Percentiles rank a stretch among this genome's conserved stretches.
Evolutionary conservation across 495 filamentous ascomycete species (phyloP).

Genomic region (Clohesyomyces aquaticus): DNA sequence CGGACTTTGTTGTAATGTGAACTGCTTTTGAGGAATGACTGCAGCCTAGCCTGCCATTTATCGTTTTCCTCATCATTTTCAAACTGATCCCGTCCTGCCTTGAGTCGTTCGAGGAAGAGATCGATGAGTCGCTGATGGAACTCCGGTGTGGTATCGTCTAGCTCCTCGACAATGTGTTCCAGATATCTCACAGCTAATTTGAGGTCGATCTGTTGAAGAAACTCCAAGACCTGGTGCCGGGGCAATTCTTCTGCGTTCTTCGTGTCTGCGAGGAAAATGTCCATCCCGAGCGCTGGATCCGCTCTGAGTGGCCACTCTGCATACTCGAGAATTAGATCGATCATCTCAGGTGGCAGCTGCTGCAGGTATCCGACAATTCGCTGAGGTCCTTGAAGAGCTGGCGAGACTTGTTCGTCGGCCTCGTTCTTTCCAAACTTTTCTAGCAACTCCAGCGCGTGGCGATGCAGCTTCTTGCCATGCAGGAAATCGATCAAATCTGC

Average conservation of each 20-base stretch:
- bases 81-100: slow-evolving; percentile 47
- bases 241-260: slow-evolving; percentile 93
- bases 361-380: slow-evolving; percentile 90
- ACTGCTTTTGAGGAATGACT: slow-evolving; percentile 75
- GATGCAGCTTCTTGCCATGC: slow-evolving; percentile 91
- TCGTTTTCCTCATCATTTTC: slow-evolving; percentile 56
- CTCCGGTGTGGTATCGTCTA: slow-evolving; percentile 80
- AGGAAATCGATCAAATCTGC: slow-evolving; percentile 96
- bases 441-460: slow-evolving; percentile 81
- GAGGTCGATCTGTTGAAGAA: slow-evolving; percentile 68
- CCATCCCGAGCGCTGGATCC: slow-evolving; percentile 83
- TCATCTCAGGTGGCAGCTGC: slow-evolving; percentile 80
- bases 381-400: slow-evolving; percentile 77
- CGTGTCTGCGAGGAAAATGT: slow-evolving; percentile 89
- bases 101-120: slow-evolving; percentile 71
- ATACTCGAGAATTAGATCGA: slow-evolving; percentile 90
- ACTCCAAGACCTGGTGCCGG: slow-evolving; percentile 71
- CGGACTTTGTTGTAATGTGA: slow-evolving; percentile 77
- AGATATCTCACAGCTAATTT: slow-evolving; percentile 80
- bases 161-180: slow-evolving; percentile 86
- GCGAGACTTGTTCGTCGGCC: slow-evolving; percentile 63
- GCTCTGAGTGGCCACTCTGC: slow-evolving; percentile 80
- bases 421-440: slow-evolving; percentile 78
- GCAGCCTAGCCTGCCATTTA: slow-evolving; percentile 64
- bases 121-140: slow-evolving; percentile 84